Base-by-base conservation (phyloP, 352 stramenopile species). In the Pythium utonaiense region DNA sequence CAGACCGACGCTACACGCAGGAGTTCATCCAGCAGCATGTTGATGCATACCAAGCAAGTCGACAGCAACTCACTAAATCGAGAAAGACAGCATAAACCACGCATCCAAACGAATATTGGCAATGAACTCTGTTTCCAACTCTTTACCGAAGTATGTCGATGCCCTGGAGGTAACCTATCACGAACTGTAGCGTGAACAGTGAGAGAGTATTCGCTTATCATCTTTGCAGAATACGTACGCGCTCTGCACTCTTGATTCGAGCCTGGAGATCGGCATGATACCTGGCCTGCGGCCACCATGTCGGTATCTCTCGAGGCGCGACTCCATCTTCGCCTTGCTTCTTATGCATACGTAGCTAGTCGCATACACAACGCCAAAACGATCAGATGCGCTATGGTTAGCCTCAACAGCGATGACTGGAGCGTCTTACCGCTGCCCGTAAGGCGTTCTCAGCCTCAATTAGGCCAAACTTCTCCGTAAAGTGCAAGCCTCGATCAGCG, bases 11-110 rank as follows among this genome's bases (percentile, higher is more conserved):
- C 52, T 91, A 91, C 67, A 88, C 78, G 22, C 69, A 77, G 25
- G 75, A 85, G 24, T 89, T 91, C 66, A 80, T 91, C 24, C 70
- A 74, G 33, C 71, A 75, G 27, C 71, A 77, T 53, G 72, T 88
- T 50, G 73, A 85, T 19, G 65, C 70, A 22, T 67, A 76, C 19
- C 60, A 81, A 27, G 58, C 70, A 40, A 73, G 60, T 36, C 69
- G 67, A 27, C 67, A 62, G 22, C 62, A 73, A 27, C 36, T 41
- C 16, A 48, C 53, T 25, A 54, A 24, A 51, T 12, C 27, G 4
- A 56, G 44, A 27, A 51, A 61, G 0, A 47, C 52, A 48, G 12
- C 4, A 42, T 30, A 33, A 13, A 3, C 13, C 3, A 4, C 13
- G 33, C 33, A 40, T 7, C 3, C 33, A 3, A n/a, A 13, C 33